Evolutionary conservation across 1,284 basidiomycete genomes (phyloP), one percentile per base, ranked within the genome.

Genomic region (Ceratobasidium sp.): DNA sequence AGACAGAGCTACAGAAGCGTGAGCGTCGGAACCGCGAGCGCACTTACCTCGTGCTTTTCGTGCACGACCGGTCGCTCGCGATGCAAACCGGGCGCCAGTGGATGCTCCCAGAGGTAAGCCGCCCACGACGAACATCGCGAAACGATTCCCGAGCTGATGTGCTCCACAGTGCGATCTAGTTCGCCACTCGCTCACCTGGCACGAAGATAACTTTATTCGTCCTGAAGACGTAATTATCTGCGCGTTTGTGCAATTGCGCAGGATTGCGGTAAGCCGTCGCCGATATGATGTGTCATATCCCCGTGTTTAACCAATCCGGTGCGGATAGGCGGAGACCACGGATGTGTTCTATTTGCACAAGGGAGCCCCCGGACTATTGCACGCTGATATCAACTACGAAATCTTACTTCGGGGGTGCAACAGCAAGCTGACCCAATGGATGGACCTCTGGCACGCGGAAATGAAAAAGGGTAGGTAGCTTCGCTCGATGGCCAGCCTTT

Each of bases 11-110:
- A 32, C 88, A 91, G 77, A 80, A 85, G 73, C 83, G 88, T 43
- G 91, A 94, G 78, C 88, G 92, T 35, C 88, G 92, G 41, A 93
- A 94, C 78, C 85, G 90, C 73, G 92, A 94, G 80, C 86, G 92
- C 71, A 93, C 92, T 0, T 94, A 92, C 79, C 87, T 94, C 54
- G 91, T 94, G 16, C 81, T 94, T 23, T 94, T 91, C 78, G 89
- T 93, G 47, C 92, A 94, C 78, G 92, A 94, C 80, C 87, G 92
- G 69, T 91, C 89, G 77, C 84, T 94, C 52, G 91, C 89, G 80
- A 93, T 90, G 80, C 92, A 93, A 80, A 93, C 92, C 0, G 92
- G 92, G 50, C 85, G 90, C 55, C 87, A 88, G 73, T 93, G 91
- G 91, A 94, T 94, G 92, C 84, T 94, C 41, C 91, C 90, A 8